phyloP scores from a whole-genome alignment of 2,329 filamentous ascomycete genomes.

The Colletotrichum karsti region DNA sequence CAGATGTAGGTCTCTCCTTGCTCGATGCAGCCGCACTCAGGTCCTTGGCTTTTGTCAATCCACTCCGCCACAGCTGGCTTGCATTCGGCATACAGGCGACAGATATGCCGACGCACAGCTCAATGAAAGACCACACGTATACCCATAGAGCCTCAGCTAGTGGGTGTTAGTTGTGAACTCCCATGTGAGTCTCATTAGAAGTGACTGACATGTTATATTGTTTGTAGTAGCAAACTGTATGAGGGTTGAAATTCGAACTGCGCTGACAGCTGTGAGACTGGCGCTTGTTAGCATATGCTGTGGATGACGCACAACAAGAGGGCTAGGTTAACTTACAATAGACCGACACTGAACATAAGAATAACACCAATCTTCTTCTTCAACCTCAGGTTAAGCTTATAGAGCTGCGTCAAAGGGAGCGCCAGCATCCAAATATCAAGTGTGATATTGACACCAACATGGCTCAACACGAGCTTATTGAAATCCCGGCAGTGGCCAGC shows the following conservation, averaged over 20 bases:
- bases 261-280: constrained; percentile 6
- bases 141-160: background rate
- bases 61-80: background rate
- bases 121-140: background rate
- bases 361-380: constrained; percentile 41
- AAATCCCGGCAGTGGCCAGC: constrained; percentile 36
- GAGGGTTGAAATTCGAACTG: background rate
- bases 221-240: background rate
- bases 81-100: constrained; percentile 4
- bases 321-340: background rate
- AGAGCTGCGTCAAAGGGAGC: constrained; percentile 41
- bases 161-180: background rate
- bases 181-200: fast-evolving
- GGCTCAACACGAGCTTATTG: constrained; percentile 35
- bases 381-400: constrained; percentile 37
- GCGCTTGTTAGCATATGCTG: background rate
- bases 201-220: background rate
- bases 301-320: fast-evolving
- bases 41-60: background rate
- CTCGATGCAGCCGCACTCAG: too few species aligned
- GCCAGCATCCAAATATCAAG: constrained; percentile 41
- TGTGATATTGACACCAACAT: constrained; percentile 36
- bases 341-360: constrained; percentile 39
- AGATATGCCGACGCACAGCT: background rate
- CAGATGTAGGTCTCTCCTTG: too few species aligned